Evolutionary conservation across 1,139 yeast species (phyloP).

Genomic region (Geotrichum histeridarum): DNA sequence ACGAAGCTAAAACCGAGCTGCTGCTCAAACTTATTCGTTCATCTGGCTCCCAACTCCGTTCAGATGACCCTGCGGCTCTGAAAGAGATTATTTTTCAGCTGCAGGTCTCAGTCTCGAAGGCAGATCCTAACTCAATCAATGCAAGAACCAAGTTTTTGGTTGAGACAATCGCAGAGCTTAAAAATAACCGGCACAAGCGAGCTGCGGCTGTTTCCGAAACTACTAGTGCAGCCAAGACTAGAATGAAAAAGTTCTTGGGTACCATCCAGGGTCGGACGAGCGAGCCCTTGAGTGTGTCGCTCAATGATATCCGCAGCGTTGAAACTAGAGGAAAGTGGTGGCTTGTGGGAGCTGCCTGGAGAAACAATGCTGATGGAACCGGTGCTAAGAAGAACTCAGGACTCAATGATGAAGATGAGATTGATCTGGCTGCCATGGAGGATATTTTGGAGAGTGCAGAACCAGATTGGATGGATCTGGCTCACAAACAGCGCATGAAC

Average conservation of each 20-base stretch:
- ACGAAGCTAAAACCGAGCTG: constrained; percentile 72
- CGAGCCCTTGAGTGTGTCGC: constrained; percentile 80
- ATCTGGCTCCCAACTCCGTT: constrained; percentile 78
- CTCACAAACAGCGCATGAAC: constrained; percentile 84
- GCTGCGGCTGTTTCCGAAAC: constrained; percentile 41
- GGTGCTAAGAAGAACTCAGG: constrained; percentile 16
- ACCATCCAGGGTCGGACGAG: constrained; percentile 40
- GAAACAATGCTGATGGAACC: constrained; percentile 37
- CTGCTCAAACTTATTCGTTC: constrained; percentile 65
- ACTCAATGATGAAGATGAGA: constrained; percentile 20
- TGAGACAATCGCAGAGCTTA: constrained; percentile 79
- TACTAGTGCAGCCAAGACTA: constrained; percentile 46
- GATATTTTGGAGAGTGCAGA: constrained; percentile 63
- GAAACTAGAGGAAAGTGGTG: constrained; percentile 94
- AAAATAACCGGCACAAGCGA: constrained; percentile 71
- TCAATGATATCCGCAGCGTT: constrained; percentile 73
- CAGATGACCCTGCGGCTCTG: constrained; percentile 83
- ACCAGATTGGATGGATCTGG: constrained; percentile 86
- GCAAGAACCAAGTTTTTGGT: constrained; percentile 77
- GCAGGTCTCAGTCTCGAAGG: constrained; percentile 45
- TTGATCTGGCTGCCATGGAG: constrained; percentile 39
- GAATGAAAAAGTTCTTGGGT: constrained; percentile 67
- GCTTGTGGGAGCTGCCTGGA: constrained; percentile 98
- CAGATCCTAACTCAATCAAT: constrained; percentile 40
- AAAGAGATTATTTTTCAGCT: constrained; percentile 67